Conservation (phyloP, 179 eudicot genomes). For the Sideroxylon spinosum region DNA sequence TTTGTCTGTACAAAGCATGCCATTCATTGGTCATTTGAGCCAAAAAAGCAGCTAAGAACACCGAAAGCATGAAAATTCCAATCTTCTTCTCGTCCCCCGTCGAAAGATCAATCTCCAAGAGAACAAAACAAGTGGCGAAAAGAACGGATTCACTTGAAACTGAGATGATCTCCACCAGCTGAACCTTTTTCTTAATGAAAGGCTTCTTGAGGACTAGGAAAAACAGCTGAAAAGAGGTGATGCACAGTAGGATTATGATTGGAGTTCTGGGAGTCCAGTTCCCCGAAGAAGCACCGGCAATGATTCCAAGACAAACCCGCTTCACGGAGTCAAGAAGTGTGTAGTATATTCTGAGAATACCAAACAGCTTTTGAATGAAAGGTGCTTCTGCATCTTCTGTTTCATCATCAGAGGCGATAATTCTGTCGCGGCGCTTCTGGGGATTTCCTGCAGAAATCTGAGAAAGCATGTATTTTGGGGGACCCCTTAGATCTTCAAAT, state of each 20-base stretch:
- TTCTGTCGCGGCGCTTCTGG: constrained; percentile 34
- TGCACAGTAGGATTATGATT: constrained; percentile 39
- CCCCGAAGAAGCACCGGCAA: constrained; percentile 51
- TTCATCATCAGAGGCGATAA: constrained; percentile 89
- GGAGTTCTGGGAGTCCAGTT: constrained; percentile 47
- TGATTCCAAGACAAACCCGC: constrained; percentile 60
- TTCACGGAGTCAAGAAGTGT: constrained; percentile 61
- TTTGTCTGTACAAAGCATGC: constrained; percentile 65
- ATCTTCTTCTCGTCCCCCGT: constrained; percentile 31
- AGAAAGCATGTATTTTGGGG: constrained; percentile 91
- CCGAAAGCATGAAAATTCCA: constrained; percentile 53
- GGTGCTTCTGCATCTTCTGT: constrained; percentile 97
- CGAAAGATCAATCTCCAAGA: constrained; percentile 37
- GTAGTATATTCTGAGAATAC: constrained; percentile 85
- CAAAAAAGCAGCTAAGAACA: constrained; percentile 52
- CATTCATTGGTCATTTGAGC: constrained; percentile 63
- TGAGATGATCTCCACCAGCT: constrained; percentile 75
- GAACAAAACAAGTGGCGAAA: constrained; percentile 43
- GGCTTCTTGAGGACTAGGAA: constrained; percentile 85
- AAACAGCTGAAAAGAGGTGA: constrained; percentile 83
- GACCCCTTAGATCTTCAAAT: constrained; percentile 91
- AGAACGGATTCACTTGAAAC: constrained; percentile 55
- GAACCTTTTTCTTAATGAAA: constrained; percentile 82
- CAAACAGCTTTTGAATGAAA: constrained; percentile 72
- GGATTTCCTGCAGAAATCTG: constrained; percentile 47